Evolutionary conservation across 2,329 filamentous ascomycete species (phyloP).

Genomic region (Pseudogymnoascus verrucosus): DNA sequence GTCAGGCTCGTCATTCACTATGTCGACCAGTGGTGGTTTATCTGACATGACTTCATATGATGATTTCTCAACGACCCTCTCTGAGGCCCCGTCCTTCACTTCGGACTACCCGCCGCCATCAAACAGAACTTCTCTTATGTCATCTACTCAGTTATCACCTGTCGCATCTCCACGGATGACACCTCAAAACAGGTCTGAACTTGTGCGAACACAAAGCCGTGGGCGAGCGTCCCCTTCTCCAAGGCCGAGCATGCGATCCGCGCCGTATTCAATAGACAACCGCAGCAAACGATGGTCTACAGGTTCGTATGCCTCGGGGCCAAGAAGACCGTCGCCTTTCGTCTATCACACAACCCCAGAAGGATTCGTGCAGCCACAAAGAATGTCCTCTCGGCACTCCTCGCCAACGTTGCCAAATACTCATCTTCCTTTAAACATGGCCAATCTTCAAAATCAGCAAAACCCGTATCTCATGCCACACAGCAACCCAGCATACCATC

Average conservation of each 20-base stretch:
- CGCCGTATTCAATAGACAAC: constrained; percentile 62
- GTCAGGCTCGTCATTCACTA: constrained; percentile 66
- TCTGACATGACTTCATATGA: constrained; percentile 66
- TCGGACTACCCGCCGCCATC: constrained; percentile 54
- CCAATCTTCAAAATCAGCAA: constrained; percentile 49
- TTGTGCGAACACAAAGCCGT: constrained; percentile 56
- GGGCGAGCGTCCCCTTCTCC: constrained; percentile 66
- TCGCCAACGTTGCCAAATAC: constrained; percentile 37
- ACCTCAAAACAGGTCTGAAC: constrained; percentile 51
- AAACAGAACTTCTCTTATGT: constrained; percentile 62
- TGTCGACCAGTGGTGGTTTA: constrained; percentile 57
- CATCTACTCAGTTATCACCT: constrained; percentile 63
- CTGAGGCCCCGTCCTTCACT: constrained; percentile 58
- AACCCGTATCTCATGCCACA: constrained; percentile 45
- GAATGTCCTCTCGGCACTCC: constrained; percentile 46
- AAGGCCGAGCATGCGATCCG: constrained; percentile 57
- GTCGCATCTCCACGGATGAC: constrained; percentile 63
- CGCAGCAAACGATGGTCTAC: constrained; percentile 73
- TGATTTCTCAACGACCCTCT: constrained; percentile 58
- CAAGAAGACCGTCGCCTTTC: constrained; percentile 51
- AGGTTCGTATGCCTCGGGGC: constrained; percentile 56
- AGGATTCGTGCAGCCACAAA: constrained; percentile 45
- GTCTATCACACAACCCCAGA: constrained; percentile 56
- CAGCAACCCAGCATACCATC: constrained; percentile 42
- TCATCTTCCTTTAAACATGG: constrained; percentile 38